Percentiles rank a stretch among this genome's conserved stretches.
Evolutionary conservation across 805 yeast genomes (phyloP).

Genomic region (Candida silvatica): DNA sequence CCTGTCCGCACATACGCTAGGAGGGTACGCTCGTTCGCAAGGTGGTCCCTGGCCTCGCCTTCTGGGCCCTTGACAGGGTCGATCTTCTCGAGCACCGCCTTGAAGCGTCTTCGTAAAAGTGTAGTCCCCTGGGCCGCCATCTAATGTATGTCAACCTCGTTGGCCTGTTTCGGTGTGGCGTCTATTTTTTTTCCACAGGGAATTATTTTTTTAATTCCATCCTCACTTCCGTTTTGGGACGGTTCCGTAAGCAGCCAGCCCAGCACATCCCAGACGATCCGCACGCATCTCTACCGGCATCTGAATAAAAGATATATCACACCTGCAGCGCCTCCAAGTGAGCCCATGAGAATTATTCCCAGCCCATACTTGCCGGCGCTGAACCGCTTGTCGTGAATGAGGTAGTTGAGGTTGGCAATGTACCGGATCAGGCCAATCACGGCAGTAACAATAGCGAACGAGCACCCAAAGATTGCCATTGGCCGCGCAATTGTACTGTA

Average conservation of each 20-base stretch:
- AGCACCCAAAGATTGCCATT: neutral
- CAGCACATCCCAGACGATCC: no score
- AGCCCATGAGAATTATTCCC: no score
- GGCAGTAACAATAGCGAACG: neutral
- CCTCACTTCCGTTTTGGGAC: no score
- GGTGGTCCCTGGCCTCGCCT: constrained; percentile 40
- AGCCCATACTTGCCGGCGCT: constrained; percentile 11
- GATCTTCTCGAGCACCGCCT: neutral
- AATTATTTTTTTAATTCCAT: no score
- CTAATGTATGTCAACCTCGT: no score
- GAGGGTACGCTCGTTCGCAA: constrained; percentile 56
- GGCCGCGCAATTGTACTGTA: neutral
- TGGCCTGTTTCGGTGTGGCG: no score
- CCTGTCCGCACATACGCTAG: constrained; percentile 55
- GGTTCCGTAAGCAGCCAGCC: no score
- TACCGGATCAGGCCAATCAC: constrained; percentile 8
- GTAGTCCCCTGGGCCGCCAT: no score
- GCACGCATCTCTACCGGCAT: no score
- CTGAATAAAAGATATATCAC: no score
- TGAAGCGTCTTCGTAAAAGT: neutral
- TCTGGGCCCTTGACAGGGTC: constrained; percentile 4
- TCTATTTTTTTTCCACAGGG: no score
- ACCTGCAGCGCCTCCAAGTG: no score
- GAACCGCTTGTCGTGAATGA: constrained; percentile 9
- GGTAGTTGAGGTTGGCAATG: constrained; percentile 11